These are phyloP conservation scores for Penicillium sp. DNA, from an alignment of 2,329 filamentous ascomycete genomes.

Conservation along the genomic window DNA sequence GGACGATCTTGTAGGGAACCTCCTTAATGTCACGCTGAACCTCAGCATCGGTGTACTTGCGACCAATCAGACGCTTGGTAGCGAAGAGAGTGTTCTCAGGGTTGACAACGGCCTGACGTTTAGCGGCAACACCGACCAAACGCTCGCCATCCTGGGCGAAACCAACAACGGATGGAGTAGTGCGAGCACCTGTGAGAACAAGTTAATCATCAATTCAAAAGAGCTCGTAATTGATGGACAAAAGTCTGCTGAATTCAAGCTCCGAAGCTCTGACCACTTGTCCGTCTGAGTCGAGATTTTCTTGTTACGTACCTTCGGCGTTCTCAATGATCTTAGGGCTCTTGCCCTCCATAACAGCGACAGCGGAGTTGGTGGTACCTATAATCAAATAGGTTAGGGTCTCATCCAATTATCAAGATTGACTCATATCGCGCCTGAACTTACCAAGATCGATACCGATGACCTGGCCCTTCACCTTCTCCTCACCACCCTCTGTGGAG, in stretches of 20 bases:
- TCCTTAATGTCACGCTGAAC: conserved; percentile 96
- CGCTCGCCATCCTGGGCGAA: conserved; percentile 95
- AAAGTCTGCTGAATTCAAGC: neutral
- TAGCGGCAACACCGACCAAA: conserved; percentile 93
- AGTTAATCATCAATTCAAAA: conserved; percentile 17
- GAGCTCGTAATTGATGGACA: neutral
- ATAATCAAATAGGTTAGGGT: conserved; percentile 17
- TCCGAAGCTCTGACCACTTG: conserved; percentile 9
- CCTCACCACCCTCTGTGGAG: conserved; percentile 56
- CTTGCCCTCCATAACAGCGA: conserved; percentile 98
- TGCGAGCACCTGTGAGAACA: conserved; percentile 66
- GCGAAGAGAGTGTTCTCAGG: conserved; percentile 98
- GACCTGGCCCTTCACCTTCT: conserved; percentile 91
- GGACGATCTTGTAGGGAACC: conserved; percentile 97
- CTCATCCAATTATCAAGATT: neutral
- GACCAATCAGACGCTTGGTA: conserved; percentile 97
- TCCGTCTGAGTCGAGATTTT: conserved; percentile 15
- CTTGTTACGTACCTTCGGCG: conserved; percentile 69
- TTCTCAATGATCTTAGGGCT: conserved; percentile 95
- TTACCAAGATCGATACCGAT: conserved; percentile 97
- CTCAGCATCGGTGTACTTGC: conserved; percentile 91
- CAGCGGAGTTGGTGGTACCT: conserved; percentile 95
- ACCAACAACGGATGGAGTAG: conserved; percentile 90
- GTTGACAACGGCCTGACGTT: conserved; percentile 97
- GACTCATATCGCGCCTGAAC: conserved; percentile 30